A percentile compares a stretch with the other conserved stretches of the same genome.
phyloP scores from a whole-genome alignment of 192 early-diverging fungal species.

The Powellomyces hirtus region DNA sequence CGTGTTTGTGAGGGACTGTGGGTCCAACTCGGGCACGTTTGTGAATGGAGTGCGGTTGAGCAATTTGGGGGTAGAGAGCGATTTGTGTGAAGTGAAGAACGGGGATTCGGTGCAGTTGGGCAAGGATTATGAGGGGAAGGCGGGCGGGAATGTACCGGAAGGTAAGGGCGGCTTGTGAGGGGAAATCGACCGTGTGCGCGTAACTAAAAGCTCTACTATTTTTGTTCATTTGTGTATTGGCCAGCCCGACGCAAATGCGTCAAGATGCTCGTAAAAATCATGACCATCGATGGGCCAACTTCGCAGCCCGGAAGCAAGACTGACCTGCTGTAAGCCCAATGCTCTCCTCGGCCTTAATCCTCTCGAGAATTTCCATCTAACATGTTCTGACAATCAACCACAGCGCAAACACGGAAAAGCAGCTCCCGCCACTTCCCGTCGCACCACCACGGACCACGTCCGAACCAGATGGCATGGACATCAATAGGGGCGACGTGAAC shows the following conservation, averaged over 20 bases:
- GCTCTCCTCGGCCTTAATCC: no score
- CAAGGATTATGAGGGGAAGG: conserved; percentile 43
- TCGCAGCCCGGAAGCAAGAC: no score
- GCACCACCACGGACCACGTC: no score
- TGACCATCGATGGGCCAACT: no score
- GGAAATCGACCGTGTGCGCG: not conserved
- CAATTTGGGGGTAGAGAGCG: conserved; percentile 26
- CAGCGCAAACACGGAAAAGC: no score
- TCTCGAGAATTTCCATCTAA: no score
- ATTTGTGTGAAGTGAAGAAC: conserved; percentile 22
- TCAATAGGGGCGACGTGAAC: no score
- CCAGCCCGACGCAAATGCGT: not conserved
- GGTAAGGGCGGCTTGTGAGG: conserved; percentile 5
- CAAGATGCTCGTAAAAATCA: not conserved
- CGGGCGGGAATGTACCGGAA: conserved; percentile 10
- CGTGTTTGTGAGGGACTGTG: conserved; percentile 43
- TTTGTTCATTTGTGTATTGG: not conserved
- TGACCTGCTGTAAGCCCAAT: no score
- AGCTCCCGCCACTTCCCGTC: no score
- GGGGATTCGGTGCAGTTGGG: conserved; percentile 50
- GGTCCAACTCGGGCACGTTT: conserved; percentile 46
- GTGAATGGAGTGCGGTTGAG: conserved; percentile 43
- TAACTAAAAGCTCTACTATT: not conserved
- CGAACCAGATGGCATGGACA: no score
- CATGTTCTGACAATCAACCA: no score